Evolutionary conservation across 2,329 filamentous ascomycete genomes (phyloP).

Genomic region (Tolypocladium ophioglossoides): DNA sequence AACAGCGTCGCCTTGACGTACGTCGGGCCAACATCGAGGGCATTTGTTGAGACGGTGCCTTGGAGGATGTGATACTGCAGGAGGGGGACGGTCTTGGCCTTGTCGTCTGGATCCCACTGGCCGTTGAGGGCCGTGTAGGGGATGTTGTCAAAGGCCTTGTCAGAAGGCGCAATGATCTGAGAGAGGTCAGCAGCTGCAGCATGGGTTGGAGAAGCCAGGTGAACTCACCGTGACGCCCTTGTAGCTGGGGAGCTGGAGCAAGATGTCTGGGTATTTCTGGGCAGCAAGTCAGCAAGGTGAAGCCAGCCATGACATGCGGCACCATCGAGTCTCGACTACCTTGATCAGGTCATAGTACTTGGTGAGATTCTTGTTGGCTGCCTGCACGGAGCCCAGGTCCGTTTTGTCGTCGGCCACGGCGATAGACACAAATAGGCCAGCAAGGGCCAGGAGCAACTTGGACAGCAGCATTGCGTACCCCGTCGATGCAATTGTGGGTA

Average conservation of each 20-base stretch:
- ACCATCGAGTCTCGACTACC: constrained; percentile 18
- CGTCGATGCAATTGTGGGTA: background rate
- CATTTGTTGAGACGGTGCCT: constrained; percentile 31
- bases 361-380: constrained; percentile 27
- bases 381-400: constrained; percentile 29
- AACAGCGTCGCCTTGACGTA: constrained; percentile 34
- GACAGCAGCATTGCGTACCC: constrained; percentile 9
- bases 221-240: constrained; percentile 31
- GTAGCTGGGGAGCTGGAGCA: constrained; percentile 31
- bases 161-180: constrained; percentile 45
- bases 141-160: constrained; percentile 45
- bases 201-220: background rate
- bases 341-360: constrained; percentile 33
- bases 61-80: constrained; percentile 53
- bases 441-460: constrained; percentile 9
- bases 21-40: constrained; percentile 24
- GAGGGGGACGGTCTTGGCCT: constrained; percentile 34
- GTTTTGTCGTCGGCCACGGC: constrained; percentile 11
- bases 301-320: background rate
- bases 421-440: constrained; percentile 9
- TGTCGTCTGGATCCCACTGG: constrained; percentile 33
- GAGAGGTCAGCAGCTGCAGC: background rate
- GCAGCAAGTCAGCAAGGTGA: background rate
- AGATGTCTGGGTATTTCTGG: constrained; percentile 35
- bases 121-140: constrained; percentile 38